phyloP scores from a whole-genome alignment of 257 asterid species.

The Lycium ferocissimum region DNA sequence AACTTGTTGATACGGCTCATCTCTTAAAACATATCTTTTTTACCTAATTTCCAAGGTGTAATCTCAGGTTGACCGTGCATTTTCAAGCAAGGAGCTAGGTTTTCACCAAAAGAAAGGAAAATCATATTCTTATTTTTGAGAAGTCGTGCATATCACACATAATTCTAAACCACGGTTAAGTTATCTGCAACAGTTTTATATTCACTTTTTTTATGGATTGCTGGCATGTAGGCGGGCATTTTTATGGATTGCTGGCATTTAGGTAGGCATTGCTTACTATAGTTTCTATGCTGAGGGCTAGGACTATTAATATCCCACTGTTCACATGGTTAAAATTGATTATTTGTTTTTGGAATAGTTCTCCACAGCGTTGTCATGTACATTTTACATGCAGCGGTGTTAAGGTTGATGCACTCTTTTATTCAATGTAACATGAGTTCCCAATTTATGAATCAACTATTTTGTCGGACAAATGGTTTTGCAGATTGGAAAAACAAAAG shows the following conservation, averaged over 20 bases:
- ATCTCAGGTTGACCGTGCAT: not conserved
- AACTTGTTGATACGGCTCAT: conserved; percentile 24
- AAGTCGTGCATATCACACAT: not conserved
- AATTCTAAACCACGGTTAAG: conserved; percentile 9
- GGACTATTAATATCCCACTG: not conserved
- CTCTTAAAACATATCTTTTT: conserved; percentile 13
- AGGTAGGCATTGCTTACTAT: not conserved
- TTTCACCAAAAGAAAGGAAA: not conserved
- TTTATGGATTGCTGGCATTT: conserved; percentile 6
- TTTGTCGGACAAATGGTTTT: conserved; percentile 25
- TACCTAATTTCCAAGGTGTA: conserved; percentile 8
- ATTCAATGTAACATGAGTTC: not conserved
- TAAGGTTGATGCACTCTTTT: conserved; percentile 19
- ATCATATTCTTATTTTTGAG: conserved; percentile 2
- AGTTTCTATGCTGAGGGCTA: conserved; percentile 16
- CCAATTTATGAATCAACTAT: conserved; percentile 14
- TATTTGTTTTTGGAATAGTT: conserved; percentile 3
- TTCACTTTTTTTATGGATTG: conserved; percentile 8
- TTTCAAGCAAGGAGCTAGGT: not conserved
- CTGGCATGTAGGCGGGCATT: not conserved
- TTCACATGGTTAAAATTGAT: conserved; percentile 17
- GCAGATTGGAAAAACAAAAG: conserved; percentile 95
- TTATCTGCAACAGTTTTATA: conserved; percentile 5
- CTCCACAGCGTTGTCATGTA: conserved; percentile 23
- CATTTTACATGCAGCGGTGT: conserved; percentile 23